These are phyloP conservation scores for Fraxinus nigra DNA, from an alignment of 305 asterid species.

Conservation along the genomic window DNA sequence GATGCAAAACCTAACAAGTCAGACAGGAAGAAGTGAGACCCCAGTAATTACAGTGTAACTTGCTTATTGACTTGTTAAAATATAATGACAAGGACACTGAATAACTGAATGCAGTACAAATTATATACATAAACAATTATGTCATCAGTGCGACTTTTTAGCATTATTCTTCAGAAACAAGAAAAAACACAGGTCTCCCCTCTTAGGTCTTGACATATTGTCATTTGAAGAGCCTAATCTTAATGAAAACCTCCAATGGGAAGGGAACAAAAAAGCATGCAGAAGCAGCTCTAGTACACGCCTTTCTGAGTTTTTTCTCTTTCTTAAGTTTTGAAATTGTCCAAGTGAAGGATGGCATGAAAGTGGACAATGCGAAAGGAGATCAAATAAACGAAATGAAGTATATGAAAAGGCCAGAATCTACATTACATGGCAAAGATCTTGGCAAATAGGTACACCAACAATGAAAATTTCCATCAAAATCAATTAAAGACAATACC, in stretches of 20 bases:
- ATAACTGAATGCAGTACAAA: background rate
- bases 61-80: slow-evolving; percentile 1
- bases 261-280: background rate
- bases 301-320: background rate
- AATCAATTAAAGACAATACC: background rate
- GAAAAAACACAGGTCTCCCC: background rate
- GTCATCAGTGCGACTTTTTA: background rate
- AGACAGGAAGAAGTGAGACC: background rate
- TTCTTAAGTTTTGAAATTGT: background rate
- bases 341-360: background rate
- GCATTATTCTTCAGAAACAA: background rate
- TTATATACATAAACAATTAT: background rate
- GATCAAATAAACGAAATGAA: background rate
- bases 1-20: slow-evolving; percentile 7
- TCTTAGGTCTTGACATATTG: background rate
- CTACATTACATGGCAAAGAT: background rate
- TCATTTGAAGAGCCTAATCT: background rate
- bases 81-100: background rate
- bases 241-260: background rate
- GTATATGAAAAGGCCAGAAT: background rate
- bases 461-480: background rate
- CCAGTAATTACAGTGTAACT: background rate
- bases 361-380: background rate
- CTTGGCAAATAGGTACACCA: background rate
- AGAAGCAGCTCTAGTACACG: background rate